Conservation (phyloP, 2,329 filamentous ascomycete species). For the Colletotrichum sp. region DNA sequence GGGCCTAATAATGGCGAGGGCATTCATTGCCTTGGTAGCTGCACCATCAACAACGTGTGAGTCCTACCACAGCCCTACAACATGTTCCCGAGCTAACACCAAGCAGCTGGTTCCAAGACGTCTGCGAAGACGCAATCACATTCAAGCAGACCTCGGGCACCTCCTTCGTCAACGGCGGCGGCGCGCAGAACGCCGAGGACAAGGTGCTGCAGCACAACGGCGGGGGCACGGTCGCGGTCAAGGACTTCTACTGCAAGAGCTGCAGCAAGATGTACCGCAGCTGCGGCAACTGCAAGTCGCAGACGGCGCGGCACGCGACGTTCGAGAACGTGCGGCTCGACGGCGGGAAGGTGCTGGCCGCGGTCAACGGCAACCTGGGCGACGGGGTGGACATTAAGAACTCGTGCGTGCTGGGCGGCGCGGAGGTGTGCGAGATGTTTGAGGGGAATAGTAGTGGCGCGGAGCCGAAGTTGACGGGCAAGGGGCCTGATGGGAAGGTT, state of each 20-base stretch:
- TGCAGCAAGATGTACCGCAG: slow-evolving; percentile 52
- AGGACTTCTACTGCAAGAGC: slow-evolving; percentile 45
- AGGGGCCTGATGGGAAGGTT: slow-evolving; percentile 18
- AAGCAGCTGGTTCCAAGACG: slow-evolving; percentile 42
- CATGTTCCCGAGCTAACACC: neutral
- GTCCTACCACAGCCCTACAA: neutral
- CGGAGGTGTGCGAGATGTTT: slow-evolving; percentile 15
- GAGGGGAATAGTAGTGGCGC: slow-evolving; percentile 5
- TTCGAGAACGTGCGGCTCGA: slow-evolving; percentile 48
- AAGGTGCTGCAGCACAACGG: slow-evolving; percentile 22
- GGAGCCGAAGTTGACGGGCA: slow-evolving; percentile 12
- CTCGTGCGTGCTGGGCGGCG: slow-evolving; percentile 23
- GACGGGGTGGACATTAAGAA: slow-evolving; percentile 24
- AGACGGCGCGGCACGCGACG: slow-evolving; percentile 42
- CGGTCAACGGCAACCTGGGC: slow-evolving; percentile 43
- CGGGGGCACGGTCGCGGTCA: slow-evolving; percentile 30
- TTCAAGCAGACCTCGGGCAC: slow-evolving; percentile 40
- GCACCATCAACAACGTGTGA: slow-evolving; percentile 36
- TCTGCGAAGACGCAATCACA: slow-evolving; percentile 39
- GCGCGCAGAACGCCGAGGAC: slow-evolving; percentile 14
- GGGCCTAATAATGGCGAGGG: slow-evolving; percentile 49
- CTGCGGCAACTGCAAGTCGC: slow-evolving; percentile 52
- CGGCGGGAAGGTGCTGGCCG: slow-evolving; percentile 43
- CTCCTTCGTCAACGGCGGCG: slow-evolving; percentile 38
- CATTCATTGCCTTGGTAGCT: slow-evolving; percentile 48